Percentiles rank a stretch among this genome's conserved stretches.
Conservation (phyloP, 2,329 filamentous ascomycete genomes). For the Cyclaneusma minus region DNA sequence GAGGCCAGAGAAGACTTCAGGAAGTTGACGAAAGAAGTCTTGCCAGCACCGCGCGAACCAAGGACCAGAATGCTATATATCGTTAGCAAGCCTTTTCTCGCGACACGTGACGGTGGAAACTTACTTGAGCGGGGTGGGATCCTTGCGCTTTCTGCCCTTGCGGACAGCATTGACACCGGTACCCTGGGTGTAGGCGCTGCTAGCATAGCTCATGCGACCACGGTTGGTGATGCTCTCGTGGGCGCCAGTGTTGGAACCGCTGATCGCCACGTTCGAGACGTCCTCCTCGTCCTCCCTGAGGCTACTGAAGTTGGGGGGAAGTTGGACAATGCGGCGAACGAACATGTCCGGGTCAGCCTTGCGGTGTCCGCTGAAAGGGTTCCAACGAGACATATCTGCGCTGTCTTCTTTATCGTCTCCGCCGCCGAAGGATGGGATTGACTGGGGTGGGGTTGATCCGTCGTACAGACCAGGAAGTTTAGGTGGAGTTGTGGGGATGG, state of each 20-base stretch:
- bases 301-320: conserved; percentile 43
- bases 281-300: conserved; percentile 8
- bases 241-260: conserved; percentile 37
- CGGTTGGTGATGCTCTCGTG: conserved; percentile 92
- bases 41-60: conserved; percentile 75
- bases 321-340: conserved; percentile 18
- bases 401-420: conserved; percentile 49
- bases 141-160: conserved; percentile 83
- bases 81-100: conserved; percentile 2
- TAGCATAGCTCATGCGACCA: conserved; percentile 91
- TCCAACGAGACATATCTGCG: conserved; percentile 37
- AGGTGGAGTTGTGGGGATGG: conserved; percentile 42
- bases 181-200: conserved; percentile 71
- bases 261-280: too few species aligned
- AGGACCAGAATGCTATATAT: conserved; percentile 66
- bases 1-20: conserved; percentile 73
- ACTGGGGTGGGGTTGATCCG: conserved; percentile 15
- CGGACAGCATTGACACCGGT: conserved; percentile 89
- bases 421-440: conserved; percentile 29
- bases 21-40: conserved; percentile 94
- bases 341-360: conserved; percentile 20
- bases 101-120: conserved; percentile 23
- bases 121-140: conserved; percentile 97
- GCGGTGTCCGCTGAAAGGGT: conserved; percentile 21
- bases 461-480: conserved; percentile 34